A percentile compares a stretch with the other conserved stretches of the same genome.
phyloP scores from a whole-genome alignment of 495 filamentous ascomycete species.

The Aspergillus egyptiacus region DNA sequence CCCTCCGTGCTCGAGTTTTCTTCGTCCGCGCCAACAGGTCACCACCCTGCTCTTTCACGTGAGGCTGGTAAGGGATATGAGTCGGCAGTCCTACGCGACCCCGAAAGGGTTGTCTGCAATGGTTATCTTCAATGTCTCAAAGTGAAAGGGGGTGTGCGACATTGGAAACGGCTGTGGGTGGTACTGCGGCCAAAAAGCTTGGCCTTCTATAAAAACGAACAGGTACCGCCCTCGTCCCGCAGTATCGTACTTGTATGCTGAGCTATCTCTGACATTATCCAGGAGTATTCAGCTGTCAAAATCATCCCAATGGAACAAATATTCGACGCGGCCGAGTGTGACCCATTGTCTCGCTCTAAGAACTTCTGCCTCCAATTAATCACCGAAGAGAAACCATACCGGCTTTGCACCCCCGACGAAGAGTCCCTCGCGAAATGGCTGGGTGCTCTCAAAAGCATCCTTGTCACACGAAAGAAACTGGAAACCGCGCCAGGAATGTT shows the following conservation, averaged over 20 bases:
- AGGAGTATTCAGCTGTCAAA: constrained; percentile 79
- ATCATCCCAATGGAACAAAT: constrained; percentile 75
- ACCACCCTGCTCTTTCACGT: constrained; percentile 31
- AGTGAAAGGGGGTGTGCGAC: constrained; percentile 77
- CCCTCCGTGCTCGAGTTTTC: constrained; percentile 31
- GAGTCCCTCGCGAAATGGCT: constrained; percentile 78
- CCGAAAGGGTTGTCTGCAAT: constrained; percentile 80
- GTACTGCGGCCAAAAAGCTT: constrained; percentile 84
- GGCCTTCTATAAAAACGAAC: constrained; percentile 87
- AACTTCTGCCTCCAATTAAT: constrained; percentile 87
- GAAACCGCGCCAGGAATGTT: constrained; percentile 11
- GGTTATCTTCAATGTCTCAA: constrained; percentile 83
- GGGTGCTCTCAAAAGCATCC: constrained; percentile 82
- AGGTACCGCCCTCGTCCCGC: too few species aligned
- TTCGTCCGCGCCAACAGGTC: constrained; percentile 24
- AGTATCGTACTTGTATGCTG: too few species aligned
- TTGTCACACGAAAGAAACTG: constrained; percentile 54
- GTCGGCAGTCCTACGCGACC: constrained; percentile 52
- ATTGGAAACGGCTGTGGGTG: constrained; percentile 93
- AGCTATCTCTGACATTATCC: neutral
- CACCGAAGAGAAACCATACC: constrained; percentile 86
- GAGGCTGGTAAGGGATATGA: constrained; percentile 54
- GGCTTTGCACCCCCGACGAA: constrained; percentile 78
- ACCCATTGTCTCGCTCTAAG: constrained; percentile 79
- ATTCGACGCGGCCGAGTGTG: constrained; percentile 88